Evolutionary conservation across 2,329 filamentous ascomycete species (phyloP), one percentile per base, ranked within the genome.

Genomic region (Trichoderma sp.): DNA sequence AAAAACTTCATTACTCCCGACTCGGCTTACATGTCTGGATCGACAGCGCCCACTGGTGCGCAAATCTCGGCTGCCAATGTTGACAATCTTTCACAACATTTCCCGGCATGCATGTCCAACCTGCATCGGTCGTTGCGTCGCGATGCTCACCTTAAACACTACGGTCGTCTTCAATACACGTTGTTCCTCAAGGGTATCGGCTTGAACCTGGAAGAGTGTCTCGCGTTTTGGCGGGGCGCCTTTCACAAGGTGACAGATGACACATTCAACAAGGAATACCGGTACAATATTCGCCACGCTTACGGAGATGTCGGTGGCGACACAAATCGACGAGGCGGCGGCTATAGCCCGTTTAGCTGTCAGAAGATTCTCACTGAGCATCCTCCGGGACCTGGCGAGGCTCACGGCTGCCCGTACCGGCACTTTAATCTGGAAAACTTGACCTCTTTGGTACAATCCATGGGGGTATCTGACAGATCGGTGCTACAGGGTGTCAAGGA

Each of bases 251-350:
- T 97, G 74, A 95, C 93, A 0, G 96, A 98, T 78, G 95, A 98
- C 78, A 91, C 91, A 43, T 99, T 98, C 87, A 97, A 97, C 83
- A 98, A 98, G 79, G 94, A 98, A 80, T 98, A 99, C 83, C 89
- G 93, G 58, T 99, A 99, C 87, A 98, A 99, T 80, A 89, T 98
- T 72, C 92, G 95, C n/a, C 95, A 99, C 86, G 82, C 87, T 0
- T 99, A 98, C 80, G 96, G 96, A 75, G 95, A 98, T 77, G 96
- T 98, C 0, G 96, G 96, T 70, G 95, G 95, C 72, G 95, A 98
- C 81, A 87, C 90, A 24, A 98, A 97, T 79, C 89, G 95, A 36
- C 89, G 95, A 69, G 92, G 94, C 56, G 89, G 92, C 70, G 95
- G 95, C 24, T 98, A 98, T 80, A 93, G 92, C 63, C 94, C 96